phyloP scores from a whole-genome alignment of 495 filamentous ascomycete species.

The Paragyromitra xinjiangensis region DNA sequence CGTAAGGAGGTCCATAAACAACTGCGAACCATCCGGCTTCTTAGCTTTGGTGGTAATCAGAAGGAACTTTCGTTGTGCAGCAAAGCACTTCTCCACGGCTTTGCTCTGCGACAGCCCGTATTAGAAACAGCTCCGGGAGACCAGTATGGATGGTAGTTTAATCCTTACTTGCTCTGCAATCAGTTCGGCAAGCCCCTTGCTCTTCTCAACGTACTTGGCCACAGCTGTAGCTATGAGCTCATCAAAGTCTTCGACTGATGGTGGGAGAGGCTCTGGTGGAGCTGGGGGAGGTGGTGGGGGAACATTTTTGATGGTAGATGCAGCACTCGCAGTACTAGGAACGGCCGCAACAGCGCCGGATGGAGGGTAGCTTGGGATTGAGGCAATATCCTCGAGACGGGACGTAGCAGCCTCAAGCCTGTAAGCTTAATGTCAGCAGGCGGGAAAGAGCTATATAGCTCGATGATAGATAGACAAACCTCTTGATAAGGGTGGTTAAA shows the following conservation, averaged over 20 bases:
- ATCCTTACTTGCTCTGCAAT: slow-evolving; percentile 78
- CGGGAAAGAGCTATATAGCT: slow-evolving; percentile 26
- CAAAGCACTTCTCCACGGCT: slow-evolving; percentile 66
- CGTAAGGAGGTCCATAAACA: slow-evolving; percentile 78
- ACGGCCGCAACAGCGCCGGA: slow-evolving; percentile 61
- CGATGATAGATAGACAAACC: slow-evolving; percentile 67
- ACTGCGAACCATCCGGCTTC: slow-evolving; percentile 79
- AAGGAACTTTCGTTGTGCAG: slow-evolving; percentile 85
- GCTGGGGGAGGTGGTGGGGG: slow-evolving; percentile 60
- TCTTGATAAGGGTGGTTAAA: slow-evolving; percentile 95
- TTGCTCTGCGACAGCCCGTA: slow-evolving; percentile 45
- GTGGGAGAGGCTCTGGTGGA: slow-evolving; percentile 69
- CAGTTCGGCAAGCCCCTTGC: slow-evolving; percentile 77
- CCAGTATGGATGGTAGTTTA: background rate
- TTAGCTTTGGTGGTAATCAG: slow-evolving; percentile 88
- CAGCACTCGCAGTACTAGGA: slow-evolving; percentile 49
- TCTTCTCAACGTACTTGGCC: slow-evolving; percentile 77
- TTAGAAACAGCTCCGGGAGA: slow-evolving; percentile 10
- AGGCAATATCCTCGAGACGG: slow-evolving; percentile 85
- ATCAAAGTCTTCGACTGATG: slow-evolving; percentile 85
- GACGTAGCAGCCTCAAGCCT: slow-evolving; percentile 98
- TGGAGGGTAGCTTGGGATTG: slow-evolving; percentile 68
- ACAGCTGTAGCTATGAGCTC: slow-evolving; percentile 77
- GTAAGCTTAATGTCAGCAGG: slow-evolving; percentile 36
- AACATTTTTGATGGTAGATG: slow-evolving; percentile 56